Base-by-base conservation (phyloP, 768 basidiomycete genomes). In the Trametes sanguinea region DNA sequence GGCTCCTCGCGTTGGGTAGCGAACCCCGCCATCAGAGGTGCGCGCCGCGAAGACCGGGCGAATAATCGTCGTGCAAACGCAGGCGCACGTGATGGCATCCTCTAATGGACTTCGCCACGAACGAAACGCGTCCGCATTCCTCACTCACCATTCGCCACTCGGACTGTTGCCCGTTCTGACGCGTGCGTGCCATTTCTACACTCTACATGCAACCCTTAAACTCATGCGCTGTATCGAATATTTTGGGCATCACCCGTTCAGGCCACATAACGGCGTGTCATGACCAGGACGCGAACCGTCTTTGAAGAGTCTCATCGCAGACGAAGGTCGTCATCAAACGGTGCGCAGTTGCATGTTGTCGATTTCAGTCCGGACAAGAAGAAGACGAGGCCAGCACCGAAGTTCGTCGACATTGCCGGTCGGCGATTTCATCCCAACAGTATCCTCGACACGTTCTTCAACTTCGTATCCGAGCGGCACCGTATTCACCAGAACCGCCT, bases 391-490 rank as follows among this genome's bases (percentile, higher is more conserved):
- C 58, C 61, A 8, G 52, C 57, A 6, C 65, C 65, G 7, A 63
- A 60, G 48, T 35, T 40, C n/a, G 62, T 67, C 27, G 33, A 10
- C 7, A 68, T 76, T 60, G 72, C 53, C 29, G 73, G 65, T 30
- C 57, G 62, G 43, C 60, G 58, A 14, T 67, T 71, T 50, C 57
- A 62, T 32, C 63, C 71, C 27, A 70, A 68, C 39, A 54, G 62
- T 29, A 63, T 75, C 33, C 60, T 75, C 48, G 70, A 71, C 62
- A 71, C 68, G 4, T 67, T 75, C 45, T 76, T 71, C 65, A 62
- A 35, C 5, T 76, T 73, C 63, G 71, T 72, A 51, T 60, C 69
- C 2, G 74, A 76, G 51, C 69, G 75, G 10, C 73, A 76, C 47
- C 65, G 54, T 1, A 68, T 74, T 4, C 70, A 70, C 51, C 66